Evolutionary conservation across 208 protist genomes (phyloP).

Genomic region (Crithidia sp.): DNA sequence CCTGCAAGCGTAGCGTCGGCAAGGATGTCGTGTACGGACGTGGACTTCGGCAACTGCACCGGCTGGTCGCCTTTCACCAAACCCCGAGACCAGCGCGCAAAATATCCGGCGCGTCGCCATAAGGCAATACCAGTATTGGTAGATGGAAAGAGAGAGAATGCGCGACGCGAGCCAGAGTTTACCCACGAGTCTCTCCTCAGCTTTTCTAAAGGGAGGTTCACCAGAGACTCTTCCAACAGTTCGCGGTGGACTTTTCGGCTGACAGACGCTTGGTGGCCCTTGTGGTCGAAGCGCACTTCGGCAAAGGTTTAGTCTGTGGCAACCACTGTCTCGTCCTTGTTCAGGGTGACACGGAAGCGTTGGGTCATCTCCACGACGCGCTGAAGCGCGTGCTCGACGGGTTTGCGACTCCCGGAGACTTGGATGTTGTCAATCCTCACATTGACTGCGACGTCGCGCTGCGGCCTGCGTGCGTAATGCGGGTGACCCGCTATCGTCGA

Average conservation of each 20-base stretch:
- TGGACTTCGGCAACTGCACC: neutral
- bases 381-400: slow-evolving; percentile 15
- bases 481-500: slow-evolving; percentile 16
- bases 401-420: slow-evolving; percentile 14
- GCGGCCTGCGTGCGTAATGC: slow-evolving; percentile 2
- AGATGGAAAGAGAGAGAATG: slow-evolving; percentile 12
- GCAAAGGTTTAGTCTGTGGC: slow-evolving; percentile 25
- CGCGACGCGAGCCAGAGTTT: slow-evolving; percentile 28
- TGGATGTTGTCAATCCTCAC: slow-evolving; percentile 41
- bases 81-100: slow-evolving; percentile 15
- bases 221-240: neutral
- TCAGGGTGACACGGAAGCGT: slow-evolving; percentile 8
- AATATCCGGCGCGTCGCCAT: slow-evolving; percentile 18
- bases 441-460: slow-evolving; percentile 12
- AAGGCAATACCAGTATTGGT: slow-evolving; percentile 29
- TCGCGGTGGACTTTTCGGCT: slow-evolving; percentile 19
- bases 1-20: slow-evolving; percentile 24
- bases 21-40: slow-evolving; percentile 19
- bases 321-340: slow-evolving; percentile 22
- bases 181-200: slow-evolving; percentile 28
- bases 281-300: slow-evolving; percentile 14
- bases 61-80: slow-evolving; percentile 6
- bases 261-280: neutral
- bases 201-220: slow-evolving; percentile 8
- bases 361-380: slow-evolving; percentile 1